Evolutionary conservation across 805 yeast genomes (phyloP).

Genomic region (Candida chauliodis): DNA sequence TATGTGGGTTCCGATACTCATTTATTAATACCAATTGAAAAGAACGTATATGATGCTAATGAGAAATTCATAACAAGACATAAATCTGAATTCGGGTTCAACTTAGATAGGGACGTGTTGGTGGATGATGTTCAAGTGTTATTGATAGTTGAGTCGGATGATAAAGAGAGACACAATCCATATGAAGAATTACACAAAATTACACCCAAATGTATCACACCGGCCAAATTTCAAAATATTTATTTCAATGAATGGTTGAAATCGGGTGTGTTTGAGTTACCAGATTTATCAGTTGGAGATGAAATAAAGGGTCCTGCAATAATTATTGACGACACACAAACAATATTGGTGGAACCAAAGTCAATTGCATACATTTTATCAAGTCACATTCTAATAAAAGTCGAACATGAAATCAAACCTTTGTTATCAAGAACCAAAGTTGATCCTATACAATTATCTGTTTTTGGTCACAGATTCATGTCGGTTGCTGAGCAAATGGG

Average conservation of each 20-base stretch:
- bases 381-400: constrained; percentile 28
- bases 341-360: constrained; percentile 29
- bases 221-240: constrained; percentile 12
- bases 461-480: constrained; percentile 41
- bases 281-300: constrained; percentile 19
- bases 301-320: constrained; percentile 27
- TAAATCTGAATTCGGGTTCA: constrained; percentile 34
- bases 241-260: constrained; percentile 32
- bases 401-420: constrained; percentile 20
- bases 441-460: constrained; percentile 38
- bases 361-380: constrained; percentile 27
- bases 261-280: constrained; percentile 20
- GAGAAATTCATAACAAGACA: constrained; percentile 26
- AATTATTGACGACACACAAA: constrained; percentile 33
- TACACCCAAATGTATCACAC: not conserved
- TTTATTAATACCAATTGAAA: constrained; percentile 54
- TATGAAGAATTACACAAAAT: constrained; percentile 28
- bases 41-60: constrained; percentile 22
- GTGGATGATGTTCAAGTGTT: constrained; percentile 38
- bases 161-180: constrained; percentile 50
- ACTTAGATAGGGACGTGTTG: constrained; percentile 29
- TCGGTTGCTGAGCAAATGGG: constrained; percentile 44
- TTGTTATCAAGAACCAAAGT: constrained; percentile 24
- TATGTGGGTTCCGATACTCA: constrained; percentile 90
- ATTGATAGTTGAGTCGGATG: constrained; percentile 60